These are phyloP conservation scores for Lagenidium giganteum DNA, from an alignment of 352 stramenopile species.

Conservation along the genomic window DNA sequence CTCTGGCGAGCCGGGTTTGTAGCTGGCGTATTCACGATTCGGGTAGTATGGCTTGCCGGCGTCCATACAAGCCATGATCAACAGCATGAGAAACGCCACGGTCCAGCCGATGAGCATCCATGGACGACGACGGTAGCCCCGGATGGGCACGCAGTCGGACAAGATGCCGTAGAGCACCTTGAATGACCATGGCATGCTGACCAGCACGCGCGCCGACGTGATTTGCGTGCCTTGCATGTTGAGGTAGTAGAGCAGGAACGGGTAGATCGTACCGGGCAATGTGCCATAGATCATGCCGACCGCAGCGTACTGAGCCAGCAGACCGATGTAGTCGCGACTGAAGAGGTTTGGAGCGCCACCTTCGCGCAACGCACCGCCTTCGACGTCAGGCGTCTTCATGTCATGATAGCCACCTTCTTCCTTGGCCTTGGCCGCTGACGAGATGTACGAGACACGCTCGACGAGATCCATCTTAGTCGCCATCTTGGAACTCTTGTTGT, in stretches of 20 bases:
- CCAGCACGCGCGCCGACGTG: conserved; percentile 18
- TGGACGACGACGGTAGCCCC: too few relatives aligned
- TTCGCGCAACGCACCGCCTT: conserved; percentile 16
- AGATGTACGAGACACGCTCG: conserved; percentile 14
- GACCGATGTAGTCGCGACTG: conserved; percentile 18
- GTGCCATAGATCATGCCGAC: conserved; percentile 24
- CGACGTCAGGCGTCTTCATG: conserved; percentile 18
- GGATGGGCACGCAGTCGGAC: too few relatives aligned
- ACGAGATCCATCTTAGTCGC: conserved; percentile 9
- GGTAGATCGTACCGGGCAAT: conserved; percentile 21
- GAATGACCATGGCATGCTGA: conserved; percentile 43
- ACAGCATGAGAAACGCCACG: too few relatives aligned
- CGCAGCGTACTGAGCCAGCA: conserved; percentile 21
- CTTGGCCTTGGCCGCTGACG: conserved; percentile 3
- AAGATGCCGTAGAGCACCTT: too few relatives aligned
- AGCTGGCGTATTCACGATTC: conserved; percentile 10
- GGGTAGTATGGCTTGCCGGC: conserved; percentile 10
- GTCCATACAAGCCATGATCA: conserved; percentile 4
- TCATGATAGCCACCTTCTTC: conserved; percentile 17
- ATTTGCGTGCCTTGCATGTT: conserved; percentile 16
- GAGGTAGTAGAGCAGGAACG: conserved; percentile 24
- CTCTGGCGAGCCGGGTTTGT: background rate
- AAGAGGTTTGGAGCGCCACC: conserved; percentile 17
- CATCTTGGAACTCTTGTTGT: too few relatives aligned
- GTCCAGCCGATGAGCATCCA: too few relatives aligned